These are phyloP conservation scores for Nothopassalora personata DNA, from an alignment of 2,329 filamentous ascomycete genomes.

Conservation along the genomic window DNA sequence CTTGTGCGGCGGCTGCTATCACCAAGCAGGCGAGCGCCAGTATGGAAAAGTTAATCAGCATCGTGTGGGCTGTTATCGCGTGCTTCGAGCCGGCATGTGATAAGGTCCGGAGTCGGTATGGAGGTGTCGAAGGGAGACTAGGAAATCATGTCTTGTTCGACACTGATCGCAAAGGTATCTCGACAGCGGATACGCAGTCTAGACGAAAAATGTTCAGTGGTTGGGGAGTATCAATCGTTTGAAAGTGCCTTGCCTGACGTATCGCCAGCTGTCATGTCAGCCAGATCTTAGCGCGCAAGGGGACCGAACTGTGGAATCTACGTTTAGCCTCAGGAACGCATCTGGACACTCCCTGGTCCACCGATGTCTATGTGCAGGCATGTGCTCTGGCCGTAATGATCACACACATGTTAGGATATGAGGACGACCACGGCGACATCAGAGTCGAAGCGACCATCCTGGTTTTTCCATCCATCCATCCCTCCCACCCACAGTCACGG, in stretches of 20 bases:
- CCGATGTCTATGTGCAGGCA: neutral
- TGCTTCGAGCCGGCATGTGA: slow-evolving; percentile 12
- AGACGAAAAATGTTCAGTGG: neutral
- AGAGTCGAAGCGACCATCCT: neutral
- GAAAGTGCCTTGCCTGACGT: neutral
- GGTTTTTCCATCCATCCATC: neutral
- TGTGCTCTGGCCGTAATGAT: neutral
- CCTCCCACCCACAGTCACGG: neutral
- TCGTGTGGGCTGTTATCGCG: slow-evolving; percentile 22
- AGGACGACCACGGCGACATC: neutral
- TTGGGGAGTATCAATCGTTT: neutral
- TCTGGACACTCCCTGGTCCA: neutral
- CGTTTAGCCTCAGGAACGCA: neutral
- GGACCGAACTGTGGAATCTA: neutral
- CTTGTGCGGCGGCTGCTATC: slow-evolving; percentile 49
- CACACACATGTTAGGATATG: neutral
- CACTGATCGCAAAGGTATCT: neutral
- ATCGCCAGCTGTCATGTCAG: neutral
- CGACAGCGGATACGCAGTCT: neutral
- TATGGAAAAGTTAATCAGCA: slow-evolving; percentile 39
- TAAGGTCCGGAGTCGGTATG: neutral
- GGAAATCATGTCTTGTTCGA: neutral
- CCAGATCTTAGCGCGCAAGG: neutral
- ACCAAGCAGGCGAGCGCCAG: slow-evolving; percentile 41
- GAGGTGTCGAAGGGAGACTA: neutral